Percentiles rank a stretch among this genome's conserved stretches.
phyloP scores from a whole-genome alignment of 208 protist species.

The Acanthamoeba castellanii region DNA sequence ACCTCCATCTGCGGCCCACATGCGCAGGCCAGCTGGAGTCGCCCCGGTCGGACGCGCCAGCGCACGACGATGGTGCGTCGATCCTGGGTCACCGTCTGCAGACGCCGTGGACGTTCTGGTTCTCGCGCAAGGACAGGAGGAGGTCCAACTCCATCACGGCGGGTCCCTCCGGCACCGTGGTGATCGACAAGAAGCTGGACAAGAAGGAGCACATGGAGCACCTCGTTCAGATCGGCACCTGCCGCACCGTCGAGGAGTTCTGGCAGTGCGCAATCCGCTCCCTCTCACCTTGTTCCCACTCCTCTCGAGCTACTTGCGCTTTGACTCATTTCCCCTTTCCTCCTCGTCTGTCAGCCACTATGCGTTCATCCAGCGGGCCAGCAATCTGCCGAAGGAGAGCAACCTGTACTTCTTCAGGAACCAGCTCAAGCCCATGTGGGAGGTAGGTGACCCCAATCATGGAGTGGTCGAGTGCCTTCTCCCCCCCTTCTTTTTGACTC shows the following conservation, averaged over 20 bases:
- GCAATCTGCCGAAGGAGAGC: conserved; percentile 73
- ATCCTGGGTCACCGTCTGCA: conserved; percentile 69
- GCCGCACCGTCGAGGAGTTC: conserved; percentile 82
- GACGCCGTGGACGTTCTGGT: conserved; percentile 78
- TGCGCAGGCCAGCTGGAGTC: conserved; percentile 12
- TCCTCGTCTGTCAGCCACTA: conserved; percentile 31
- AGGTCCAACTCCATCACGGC: conserved; percentile 42
- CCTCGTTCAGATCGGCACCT: conserved; percentile 73
- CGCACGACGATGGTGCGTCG: conserved; percentile 4
- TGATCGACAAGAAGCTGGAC: conserved; percentile 54
- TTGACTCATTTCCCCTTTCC: neutral
- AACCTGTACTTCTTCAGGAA: conserved; percentile 78
- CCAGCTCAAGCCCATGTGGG: conserved; percentile 77
- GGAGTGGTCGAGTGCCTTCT: neutral
- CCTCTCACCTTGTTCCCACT: neutral
- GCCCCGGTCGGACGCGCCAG: neutral
- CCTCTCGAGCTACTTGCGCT: neutral
- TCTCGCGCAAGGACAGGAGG: conserved; percentile 78
- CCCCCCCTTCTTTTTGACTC: neutral
- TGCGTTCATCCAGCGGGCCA: conserved; percentile 46
- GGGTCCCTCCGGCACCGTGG: neutral
- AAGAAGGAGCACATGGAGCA: conserved; percentile 76
- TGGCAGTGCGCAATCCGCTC: conserved; percentile 68
- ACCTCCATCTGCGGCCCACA: neutral
- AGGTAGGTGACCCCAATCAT: conserved; percentile 23